Evolutionary conservation across 2,329 filamentous ascomycete species (phyloP), one percentile per base, ranked within the genome.

Genomic region (Sodiomyces alkalinus): DNA sequence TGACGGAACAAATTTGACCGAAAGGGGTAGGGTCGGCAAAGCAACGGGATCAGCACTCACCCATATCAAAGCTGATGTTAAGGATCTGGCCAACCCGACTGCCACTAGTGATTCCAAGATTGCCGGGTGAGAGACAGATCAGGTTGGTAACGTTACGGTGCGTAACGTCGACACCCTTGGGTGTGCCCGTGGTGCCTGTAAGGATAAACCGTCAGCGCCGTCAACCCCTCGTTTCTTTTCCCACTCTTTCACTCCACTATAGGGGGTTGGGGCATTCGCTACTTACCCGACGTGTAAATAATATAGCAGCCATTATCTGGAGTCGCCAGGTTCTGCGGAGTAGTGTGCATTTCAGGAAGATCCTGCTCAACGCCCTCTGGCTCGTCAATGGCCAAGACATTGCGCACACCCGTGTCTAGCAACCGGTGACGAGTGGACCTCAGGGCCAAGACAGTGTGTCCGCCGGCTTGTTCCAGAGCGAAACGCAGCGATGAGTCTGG

Each of bases 61-160:
- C 63, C 65, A 72, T 71, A 35, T 72, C 68, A 35, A 72, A 73
- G 26, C 62, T 63, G 26, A 73, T 59, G 36, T 64, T 70, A 18
- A 72, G 49, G 3, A 70, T 50, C 29, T 68, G 64, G 3, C 60
- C 64, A 7, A 73, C 66, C 10, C 55, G 56, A 7, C 52, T 61
- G 9, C 66, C 66, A 2, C 51, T 43, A 7, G 38, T 45, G 26
- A 72, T 62, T 4, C 56, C 59, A 14, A 73, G 41, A 29, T 56
- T 58, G 5, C 61, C 64, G 0, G 68, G 67, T 14, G 55, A 52
- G 16, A 60, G 43, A 31, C 61, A 58, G 5, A 71, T 47, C 8
- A 68, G 48, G 42, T 72, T 72, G 11, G 60, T 56, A 12, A 71
- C 62, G 37, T 68, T 67, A 19, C 44, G 45, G 34, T 74, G 68